Conservation (phyloP, 495 filamentous ascomycete species). For the Podospora pseudopauciseta region DNA sequence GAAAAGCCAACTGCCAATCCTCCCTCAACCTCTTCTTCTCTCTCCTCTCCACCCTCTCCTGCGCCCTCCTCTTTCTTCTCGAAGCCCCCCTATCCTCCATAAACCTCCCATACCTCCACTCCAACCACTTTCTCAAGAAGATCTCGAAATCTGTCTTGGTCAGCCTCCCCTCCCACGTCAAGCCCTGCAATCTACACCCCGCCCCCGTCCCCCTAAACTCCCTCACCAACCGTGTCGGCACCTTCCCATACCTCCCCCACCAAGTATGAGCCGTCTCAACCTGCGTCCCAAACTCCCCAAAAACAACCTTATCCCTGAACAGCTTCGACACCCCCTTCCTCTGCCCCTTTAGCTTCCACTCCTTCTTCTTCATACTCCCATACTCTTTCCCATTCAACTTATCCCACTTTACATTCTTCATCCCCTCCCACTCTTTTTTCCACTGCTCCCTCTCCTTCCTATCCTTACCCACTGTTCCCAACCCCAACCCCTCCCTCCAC, state of each 20-base stretch:
- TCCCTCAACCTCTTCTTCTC: neutral
- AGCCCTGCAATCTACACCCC: slow-evolving; percentile 1
- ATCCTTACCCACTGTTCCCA: neutral
- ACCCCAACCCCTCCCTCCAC: neutral
- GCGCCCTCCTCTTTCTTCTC: slow-evolving; percentile 3
- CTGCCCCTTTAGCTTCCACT: neutral
- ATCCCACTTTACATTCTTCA: neutral
- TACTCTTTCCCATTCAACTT: neutral
- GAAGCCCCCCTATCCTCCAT: neutral
- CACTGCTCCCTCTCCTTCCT: neutral
- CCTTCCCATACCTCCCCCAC: neutral
- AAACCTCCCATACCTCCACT: neutral
- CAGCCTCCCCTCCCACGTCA: slow-evolving; percentile 3
- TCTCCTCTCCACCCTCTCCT: neutral
- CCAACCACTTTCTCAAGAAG: slow-evolving; percentile 3
- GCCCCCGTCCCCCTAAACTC: neutral
- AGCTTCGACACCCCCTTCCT: neutral
- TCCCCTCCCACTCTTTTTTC: neutral
- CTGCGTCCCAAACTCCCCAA: neutral
- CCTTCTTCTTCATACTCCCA: neutral
- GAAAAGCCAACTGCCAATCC: neutral
- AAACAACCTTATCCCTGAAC: neutral
- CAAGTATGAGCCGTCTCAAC: neutral
- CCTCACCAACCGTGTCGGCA: neutral
- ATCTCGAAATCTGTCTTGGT: neutral